Conservation (phyloP, 176 grass and related monocot species). For the Oryza coarctata region DNA sequence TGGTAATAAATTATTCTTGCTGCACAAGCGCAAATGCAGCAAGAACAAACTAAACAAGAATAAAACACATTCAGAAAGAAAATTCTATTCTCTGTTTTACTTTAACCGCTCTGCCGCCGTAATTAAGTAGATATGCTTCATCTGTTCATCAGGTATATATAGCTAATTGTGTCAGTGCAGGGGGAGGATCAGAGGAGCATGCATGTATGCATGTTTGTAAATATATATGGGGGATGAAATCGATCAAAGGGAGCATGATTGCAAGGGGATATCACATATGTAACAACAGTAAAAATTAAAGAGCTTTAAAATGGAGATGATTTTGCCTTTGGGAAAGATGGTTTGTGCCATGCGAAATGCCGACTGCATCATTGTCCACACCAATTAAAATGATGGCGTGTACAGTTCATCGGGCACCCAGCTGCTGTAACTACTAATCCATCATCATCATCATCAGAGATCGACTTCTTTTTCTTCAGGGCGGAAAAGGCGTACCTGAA, state of each 20-base stretch:
- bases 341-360: background rate
- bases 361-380: slow-evolving; percentile 39
- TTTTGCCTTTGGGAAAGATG: slow-evolving; percentile 20
- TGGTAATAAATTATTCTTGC: slow-evolving; percentile 19
- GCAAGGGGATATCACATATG: background rate
- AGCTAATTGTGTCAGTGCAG: background rate
- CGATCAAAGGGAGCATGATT: background rate
- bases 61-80: background rate
- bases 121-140: background rate
- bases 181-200: no score
- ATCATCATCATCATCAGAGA: background rate
- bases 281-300: background rate
- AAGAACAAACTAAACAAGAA: background rate
- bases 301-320: background rate
- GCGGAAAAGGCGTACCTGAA: slow-evolving; percentile 32
- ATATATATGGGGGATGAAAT: background rate
- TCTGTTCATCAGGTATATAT: background rate
- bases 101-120: slow-evolving; percentile 20
- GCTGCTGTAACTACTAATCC: background rate
- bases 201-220: background rate
- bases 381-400: background rate
- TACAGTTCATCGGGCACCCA: slow-evolving; percentile 17
- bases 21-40: background rate
- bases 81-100: slow-evolving; percentile 4
- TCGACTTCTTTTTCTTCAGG: background rate